Conservation (phyloP, 108 stramenopile species). For the Pseudonitzschia multistriata region DNA sequence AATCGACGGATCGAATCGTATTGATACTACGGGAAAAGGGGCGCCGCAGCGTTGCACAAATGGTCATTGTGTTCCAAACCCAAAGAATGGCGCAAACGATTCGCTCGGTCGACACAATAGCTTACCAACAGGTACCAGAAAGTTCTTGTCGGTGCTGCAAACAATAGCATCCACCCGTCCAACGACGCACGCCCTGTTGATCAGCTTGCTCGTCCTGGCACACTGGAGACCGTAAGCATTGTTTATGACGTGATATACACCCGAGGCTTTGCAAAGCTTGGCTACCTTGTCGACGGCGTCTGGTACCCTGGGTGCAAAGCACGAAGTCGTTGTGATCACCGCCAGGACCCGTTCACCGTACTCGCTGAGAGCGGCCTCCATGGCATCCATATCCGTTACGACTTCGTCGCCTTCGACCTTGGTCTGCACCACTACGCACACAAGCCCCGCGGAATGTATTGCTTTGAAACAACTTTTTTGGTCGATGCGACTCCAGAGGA, state of each 20-base stretch:
- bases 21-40: too few relatives aligned
- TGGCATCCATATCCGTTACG: slow-evolving; percentile 85
- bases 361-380: slow-evolving; percentile 56
- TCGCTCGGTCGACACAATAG: background rate
- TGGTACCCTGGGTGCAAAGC: slow-evolving; percentile 97
- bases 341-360: slow-evolving; percentile 66
- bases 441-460: slow-evolving; percentile 86
- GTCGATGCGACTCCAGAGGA: slow-evolving; percentile 96
- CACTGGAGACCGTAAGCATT: slow-evolving; percentile 99
- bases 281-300: slow-evolving; percentile 91
- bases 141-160: slow-evolving; percentile 98
- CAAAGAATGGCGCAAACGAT: too few relatives aligned
- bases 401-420: slow-evolving; percentile 73
- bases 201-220: slow-evolving; percentile 60
- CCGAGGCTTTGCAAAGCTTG: slow-evolving; percentile 60
- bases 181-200: slow-evolving; percentile 83
- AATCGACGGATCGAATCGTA: too few relatives aligned
- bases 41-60: too few relatives aligned
- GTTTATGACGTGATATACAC: slow-evolving; percentile 93
- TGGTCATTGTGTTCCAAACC: too few relatives aligned
- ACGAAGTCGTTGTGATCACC: slow-evolving; percentile 94
- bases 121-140: slow-evolving; percentile 94
- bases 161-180: slow-evolving; percentile 97
- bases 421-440: slow-evolving; percentile 87
- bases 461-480: slow-evolving; percentile 99